Base-by-base conservation (phyloP, 108 stramenopile genomes). In the Cyclotella distinguenda region DNA sequence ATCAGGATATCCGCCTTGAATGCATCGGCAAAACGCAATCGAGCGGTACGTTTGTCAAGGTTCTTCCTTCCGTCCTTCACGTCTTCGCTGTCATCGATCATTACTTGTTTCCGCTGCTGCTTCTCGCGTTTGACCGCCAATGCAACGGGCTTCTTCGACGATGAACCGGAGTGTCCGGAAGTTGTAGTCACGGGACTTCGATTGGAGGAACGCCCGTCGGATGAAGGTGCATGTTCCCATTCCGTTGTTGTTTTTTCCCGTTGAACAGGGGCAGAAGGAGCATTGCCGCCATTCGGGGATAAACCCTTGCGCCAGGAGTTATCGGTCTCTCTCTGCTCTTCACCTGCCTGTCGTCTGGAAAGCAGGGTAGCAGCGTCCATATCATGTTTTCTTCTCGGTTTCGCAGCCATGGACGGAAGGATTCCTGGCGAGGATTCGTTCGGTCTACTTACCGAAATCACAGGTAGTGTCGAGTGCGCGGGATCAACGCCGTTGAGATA, bases 21-120 rank as follows among this genome's bases (percentile, higher is more conserved):
- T 48, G 68, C 43, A 26, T 61, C 53, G 18, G 62, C 67, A 42
- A 67, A 74, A 10, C 82, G 62, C 32, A 83, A 56, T 46, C 82
- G 45, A 36, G 82, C 82, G 11, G 82, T 83, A 4, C 79, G 57
- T 57, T 83, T 83, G 52, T 83, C 82, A 10, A 83, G 52, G 46
- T 62, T 71, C 3, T 58, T 30, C 23, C 70, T 16, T 3, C 70
- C 60, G 34, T 71, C 57, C 10, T 12, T 18, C 51, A 32, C 48
- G 35, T 62, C 47, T 5, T 45, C 36, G 18, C 18, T 71, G 51
- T 38, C 59, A 53, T 61, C 68, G 7, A 23, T 51, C 6, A 52
- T 19, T 34, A 60, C 38, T 61, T 54, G 60, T 32, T 71, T 61
- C 21, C 70, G 28, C 46, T 71, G 70, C 19, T 62, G 43, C 26